A percentile compares a stretch with the other conserved stretches of the same genome.
These are phyloP conservation scores for Tuber microsphaerosporum DNA, from an alignment of 495 filamentous ascomycete genomes.

Conservation along the genomic window DNA sequence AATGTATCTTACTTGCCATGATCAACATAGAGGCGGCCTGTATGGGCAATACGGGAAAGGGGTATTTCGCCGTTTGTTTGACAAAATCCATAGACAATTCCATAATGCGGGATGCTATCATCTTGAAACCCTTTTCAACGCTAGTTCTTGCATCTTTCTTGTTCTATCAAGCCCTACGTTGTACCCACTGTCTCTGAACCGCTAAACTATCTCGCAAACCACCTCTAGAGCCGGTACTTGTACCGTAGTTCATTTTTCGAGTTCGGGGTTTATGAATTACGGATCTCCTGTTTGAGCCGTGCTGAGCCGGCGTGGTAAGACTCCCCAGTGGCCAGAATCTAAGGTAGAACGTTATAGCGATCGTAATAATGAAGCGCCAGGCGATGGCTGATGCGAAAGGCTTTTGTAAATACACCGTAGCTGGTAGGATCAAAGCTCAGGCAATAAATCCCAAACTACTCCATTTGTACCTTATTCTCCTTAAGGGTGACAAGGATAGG, in stretches of 20 bases:
- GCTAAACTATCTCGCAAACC: not conserved
- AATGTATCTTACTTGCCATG: not conserved
- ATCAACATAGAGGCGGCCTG: not conserved
- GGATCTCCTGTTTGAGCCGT: not conserved
- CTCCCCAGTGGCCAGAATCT: not conserved
- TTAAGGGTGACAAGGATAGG: not conserved
- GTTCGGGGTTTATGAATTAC: not conserved
- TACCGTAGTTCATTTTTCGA: not conserved
- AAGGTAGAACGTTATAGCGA: not conserved
- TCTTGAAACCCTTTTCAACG: not conserved
- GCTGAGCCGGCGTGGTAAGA: not conserved
- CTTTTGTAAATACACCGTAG: not conserved
- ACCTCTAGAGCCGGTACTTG: not conserved
- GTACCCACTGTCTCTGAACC: not conserved
- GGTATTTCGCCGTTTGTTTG: not conserved
- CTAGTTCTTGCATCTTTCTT: not conserved
- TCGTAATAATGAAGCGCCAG: not conserved
- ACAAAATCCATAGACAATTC: not conserved
- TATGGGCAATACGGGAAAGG: not conserved
- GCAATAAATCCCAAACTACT: not conserved
- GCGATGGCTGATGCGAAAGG: not conserved
- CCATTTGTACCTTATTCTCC: not conserved
- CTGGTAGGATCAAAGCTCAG: not conserved
- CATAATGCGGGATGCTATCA: not conserved
- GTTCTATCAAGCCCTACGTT: not conserved